phyloP scores from a whole-genome alignment of 2,329 filamentous ascomycete genomes.

The Alternaria sp. region DNA sequence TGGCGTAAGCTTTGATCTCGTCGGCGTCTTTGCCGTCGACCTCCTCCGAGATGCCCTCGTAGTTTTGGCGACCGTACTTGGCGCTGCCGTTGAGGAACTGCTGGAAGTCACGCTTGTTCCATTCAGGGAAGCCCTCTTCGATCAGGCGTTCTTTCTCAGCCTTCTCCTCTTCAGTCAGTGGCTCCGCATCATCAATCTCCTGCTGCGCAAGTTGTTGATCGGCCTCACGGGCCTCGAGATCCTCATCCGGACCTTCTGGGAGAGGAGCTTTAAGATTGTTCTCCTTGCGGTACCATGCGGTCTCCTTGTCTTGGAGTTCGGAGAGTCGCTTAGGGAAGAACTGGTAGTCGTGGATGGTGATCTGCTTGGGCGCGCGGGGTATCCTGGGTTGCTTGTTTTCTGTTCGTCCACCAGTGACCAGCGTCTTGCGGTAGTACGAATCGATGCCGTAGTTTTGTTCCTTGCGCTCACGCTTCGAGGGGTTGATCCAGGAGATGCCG shows the following conservation, averaged over 20 bases:
- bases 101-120: conserved; percentile 98
- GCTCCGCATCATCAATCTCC: conserved; percentile 89
- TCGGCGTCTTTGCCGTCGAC: conserved; percentile 86
- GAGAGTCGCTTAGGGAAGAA: conserved; percentile 87
- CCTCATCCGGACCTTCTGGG: conserved; percentile 87
- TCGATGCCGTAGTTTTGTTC: conserved; percentile 98
- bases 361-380: conserved; percentile 92
- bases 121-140: conserved; percentile 85
- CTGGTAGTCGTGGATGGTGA: conserved; percentile 92
- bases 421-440: conserved; percentile 93
- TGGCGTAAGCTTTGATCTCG: conserved; percentile 89
- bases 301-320: conserved; percentile 95
- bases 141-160: conserved; percentile 84
- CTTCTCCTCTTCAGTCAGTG: conserved; percentile 87
- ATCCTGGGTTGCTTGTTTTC: conserved; percentile 92
- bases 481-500: conserved; percentile 95
- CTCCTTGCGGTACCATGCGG: conserved; percentile 93
- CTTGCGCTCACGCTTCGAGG: conserved; percentile 96
- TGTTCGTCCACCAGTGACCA: conserved; percentile 79
- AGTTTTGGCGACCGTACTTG: conserved; percentile 87
- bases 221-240: conserved; percentile 81
- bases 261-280: conserved; percentile 94
- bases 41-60: conserved; percentile 82
- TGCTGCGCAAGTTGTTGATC: conserved; percentile 87
- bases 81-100: conserved; percentile 96